These are phyloP conservation scores for Calamus simplicifolius DNA, from an alignment of 176 grass and related monocot species.

Conservation along the genomic window DNA sequence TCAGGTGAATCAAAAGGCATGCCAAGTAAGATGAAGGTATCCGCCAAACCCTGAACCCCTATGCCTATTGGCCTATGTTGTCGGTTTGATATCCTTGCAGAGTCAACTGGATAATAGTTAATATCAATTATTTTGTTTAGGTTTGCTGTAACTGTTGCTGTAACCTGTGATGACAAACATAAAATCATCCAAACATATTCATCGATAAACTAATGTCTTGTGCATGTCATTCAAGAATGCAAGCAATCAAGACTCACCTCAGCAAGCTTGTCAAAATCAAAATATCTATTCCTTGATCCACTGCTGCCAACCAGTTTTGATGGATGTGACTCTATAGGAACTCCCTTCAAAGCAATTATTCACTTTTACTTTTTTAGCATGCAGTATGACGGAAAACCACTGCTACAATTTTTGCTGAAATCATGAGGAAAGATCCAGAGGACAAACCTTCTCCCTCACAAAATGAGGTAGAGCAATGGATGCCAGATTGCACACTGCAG, in stretches of 20 bases:
- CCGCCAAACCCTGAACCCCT: constrained; percentile 86
- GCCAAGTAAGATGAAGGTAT: constrained; percentile 95
- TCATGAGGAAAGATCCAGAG: background rate
- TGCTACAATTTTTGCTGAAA: background rate
- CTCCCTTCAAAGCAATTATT: constrained; percentile 37
- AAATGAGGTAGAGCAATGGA: constrained; percentile 97
- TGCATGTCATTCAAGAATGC: background rate
- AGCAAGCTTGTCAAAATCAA: constrained; percentile 89
- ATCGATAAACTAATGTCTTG: background rate
- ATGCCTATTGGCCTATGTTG: constrained; percentile 87
- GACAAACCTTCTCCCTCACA: constrained; percentile 86
- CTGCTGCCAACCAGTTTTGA: constrained; percentile 82
- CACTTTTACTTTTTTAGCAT: too few relatives aligned
- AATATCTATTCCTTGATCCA: constrained; percentile 81
- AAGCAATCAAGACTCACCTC: constrained; percentile 50
- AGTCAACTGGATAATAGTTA: constrained; percentile 85
- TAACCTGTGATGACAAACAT: constrained; percentile 54
- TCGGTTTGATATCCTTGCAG: constrained; percentile 74
- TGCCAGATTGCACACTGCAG: constrained; percentile 89
- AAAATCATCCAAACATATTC: background rate
- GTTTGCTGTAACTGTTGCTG: constrained; percentile 59
- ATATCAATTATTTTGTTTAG: constrained; percentile 97
- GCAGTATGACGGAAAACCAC: background rate
- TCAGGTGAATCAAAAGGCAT: constrained; percentile 94
- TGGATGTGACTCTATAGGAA: constrained; percentile 86